Evolutionary conservation across 1,284 basidiomycete species (phyloP), one percentile per base, ranked within the genome.

Genomic region (Trichosporon sp.): DNA sequence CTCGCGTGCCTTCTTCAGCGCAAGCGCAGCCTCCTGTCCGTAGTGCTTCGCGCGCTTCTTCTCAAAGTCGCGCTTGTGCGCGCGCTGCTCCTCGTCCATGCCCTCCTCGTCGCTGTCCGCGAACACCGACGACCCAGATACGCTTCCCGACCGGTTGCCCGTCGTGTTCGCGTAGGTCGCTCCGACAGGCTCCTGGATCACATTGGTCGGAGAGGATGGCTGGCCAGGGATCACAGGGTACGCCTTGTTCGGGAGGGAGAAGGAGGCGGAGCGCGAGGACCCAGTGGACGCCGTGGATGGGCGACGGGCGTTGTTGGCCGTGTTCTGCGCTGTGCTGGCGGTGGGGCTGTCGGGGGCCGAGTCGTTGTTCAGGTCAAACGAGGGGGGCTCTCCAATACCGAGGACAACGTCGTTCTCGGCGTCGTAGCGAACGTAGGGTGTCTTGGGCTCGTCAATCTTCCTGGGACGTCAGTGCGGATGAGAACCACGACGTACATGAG

Each of bases 381-480:
- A 77, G 31, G 83, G 83, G 10, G 83, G 92, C 75, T 93, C 92
- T 92, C 91, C 92, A 89, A 78, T 74, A 19, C 90, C 89, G 10
- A 85, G 77, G 61, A 94, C 85, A 70, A 89, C 88, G 80, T 95
- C 93, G 56, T 91, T 91, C 82, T 92, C 90, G 0, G 92, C 88
- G 77, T 95, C 92, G 83, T 95, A 94, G 73, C 92, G 87, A 68
- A 96, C 93, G 84, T 91, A 96, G 0, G 94, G 94, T n/a, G 94
- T 96, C 88, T 96, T 96, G 67, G 94, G 94, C 81, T 96, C 94
- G 3, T 92, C 94, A 80, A 96, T 96, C 89, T 95, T 96, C 83
- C 83, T 84, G 64, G 31, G 8, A 37, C n/a, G 51, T 12, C 51
- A 38, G 66, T 43, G n/a, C 11, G 38, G 35, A 12, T 26, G 6